Conservation (phyloP, 2,329 filamentous ascomycete species). For the Fusarium tupiense region DNA sequence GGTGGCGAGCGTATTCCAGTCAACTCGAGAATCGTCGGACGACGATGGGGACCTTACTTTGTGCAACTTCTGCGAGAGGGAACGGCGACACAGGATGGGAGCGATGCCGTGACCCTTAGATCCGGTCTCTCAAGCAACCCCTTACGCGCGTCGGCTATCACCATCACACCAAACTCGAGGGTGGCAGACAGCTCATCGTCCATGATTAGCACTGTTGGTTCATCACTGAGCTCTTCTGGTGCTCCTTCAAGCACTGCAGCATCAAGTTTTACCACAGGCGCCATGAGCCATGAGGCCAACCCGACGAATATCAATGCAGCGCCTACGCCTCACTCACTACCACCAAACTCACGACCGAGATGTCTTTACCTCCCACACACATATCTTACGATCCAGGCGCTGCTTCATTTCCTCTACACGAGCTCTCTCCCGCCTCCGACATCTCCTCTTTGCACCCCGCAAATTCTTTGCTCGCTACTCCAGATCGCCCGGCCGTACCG, state of each 20-base stretch:
- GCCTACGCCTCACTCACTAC: slow-evolving; percentile 65
- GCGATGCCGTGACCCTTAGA: slow-evolving; percentile 79
- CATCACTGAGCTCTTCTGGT: slow-evolving; percentile 51
- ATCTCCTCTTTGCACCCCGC: slow-evolving; percentile 86
- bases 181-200: slow-evolving; percentile 60
- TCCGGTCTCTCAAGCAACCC: slow-evolving; percentile 67
- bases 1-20: slow-evolving; percentile 92
- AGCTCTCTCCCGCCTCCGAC: slow-evolving; percentile 82
- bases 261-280: slow-evolving; percentile 54
- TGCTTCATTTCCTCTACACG: slow-evolving; percentile 94
- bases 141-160: slow-evolving; percentile 82
- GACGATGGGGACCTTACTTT: slow-evolving; percentile 96
- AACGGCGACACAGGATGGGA: slow-evolving; percentile 74
- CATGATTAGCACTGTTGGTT: slow-evolving; percentile 56
- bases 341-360: slow-evolving; percentile 76
- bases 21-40: slow-evolving; percentile 87
- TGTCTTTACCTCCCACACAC: slow-evolving; percentile 95
- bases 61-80: slow-evolving; percentile 89
- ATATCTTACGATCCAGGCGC: slow-evolving; percentile 84
- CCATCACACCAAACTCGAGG: slow-evolving; percentile 77
- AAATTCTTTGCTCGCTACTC: slow-evolving; percentile 93
- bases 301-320: slow-evolving; percentile 60
- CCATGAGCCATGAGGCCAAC: slow-evolving; percentile 52
- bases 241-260: slow-evolving; percentile 55
- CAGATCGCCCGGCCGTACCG: slow-evolving; percentile 94